Conservation (phyloP, 1,139 yeast species). For the Suhomyces wounanorum region DNA sequence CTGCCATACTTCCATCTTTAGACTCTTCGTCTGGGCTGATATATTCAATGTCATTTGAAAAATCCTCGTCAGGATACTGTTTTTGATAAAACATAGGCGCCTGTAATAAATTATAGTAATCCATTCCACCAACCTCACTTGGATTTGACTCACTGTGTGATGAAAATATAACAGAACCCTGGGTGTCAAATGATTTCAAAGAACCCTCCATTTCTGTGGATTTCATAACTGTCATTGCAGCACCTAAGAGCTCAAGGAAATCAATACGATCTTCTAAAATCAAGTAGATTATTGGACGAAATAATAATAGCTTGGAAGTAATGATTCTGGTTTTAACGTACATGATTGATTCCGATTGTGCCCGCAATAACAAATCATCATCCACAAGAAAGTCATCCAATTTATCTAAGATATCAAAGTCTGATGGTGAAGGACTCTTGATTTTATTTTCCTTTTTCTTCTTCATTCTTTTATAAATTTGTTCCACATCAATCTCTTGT, state of each 20-base stretch:
- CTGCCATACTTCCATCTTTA: conserved; percentile 14
- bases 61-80: conserved; percentile 36
- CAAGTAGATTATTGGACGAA: conserved; percentile 40
- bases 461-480: conserved; percentile 34
- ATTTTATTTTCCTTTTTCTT: conserved; percentile 24
- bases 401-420: conserved; percentile 22
- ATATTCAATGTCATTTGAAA: conserved; percentile 29
- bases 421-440: conserved; percentile 6
- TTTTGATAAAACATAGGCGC: conserved; percentile 33
- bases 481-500: conserved; percentile 37
- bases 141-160: conserved; percentile 11
- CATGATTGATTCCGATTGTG: conserved; percentile 44
- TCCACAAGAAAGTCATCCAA: conserved; percentile 39
- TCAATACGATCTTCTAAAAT: conserved; percentile 35
- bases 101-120: conserved; percentile 30
- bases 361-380: conserved; percentile 36
- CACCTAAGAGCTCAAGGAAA: conserved; percentile 18
- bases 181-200: conserved; percentile 13
- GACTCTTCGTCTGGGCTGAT: conserved; percentile 11
- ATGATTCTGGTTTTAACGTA: conserved; percentile 43
- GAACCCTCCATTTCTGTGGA: conserved; percentile 1
- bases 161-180: conserved; percentile 10
- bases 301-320: conserved; percentile 34
- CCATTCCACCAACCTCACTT: conserved; percentile 20
- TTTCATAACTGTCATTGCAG: conserved; percentile 21